Evolutionary conservation across 805 yeast genomes (phyloP).

Genomic region (Kodamaea neixiangensis): DNA sequence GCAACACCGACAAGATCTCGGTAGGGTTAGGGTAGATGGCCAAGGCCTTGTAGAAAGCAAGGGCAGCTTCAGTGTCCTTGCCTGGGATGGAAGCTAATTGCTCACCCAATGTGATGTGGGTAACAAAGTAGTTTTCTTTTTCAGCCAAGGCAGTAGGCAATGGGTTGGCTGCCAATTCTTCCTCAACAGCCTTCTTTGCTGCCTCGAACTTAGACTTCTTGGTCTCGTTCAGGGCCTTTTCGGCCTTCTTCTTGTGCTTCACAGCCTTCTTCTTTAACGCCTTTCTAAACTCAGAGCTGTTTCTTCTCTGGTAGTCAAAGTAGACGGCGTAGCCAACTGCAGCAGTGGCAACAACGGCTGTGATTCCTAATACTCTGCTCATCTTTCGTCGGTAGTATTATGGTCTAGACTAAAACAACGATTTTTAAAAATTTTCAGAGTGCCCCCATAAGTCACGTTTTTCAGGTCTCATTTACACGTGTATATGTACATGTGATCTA

Average conservation of each 20-base stretch:
- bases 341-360: constrained; percentile 53
- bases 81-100: constrained; percentile 67
- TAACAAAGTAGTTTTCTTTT: constrained; percentile 78
- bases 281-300: constrained; percentile 78
- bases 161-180: constrained; percentile 70
- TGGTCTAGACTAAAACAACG: background rate
- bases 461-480: background rate
- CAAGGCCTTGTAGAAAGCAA: constrained; percentile 90
- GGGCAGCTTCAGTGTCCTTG: constrained; percentile 79
- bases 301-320: constrained; percentile 92
- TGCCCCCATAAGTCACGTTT: background rate
- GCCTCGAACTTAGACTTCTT: constrained; percentile 61
- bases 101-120: constrained; percentile 84
- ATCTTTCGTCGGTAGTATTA: constrained; percentile 15
- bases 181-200: constrained; percentile 61
- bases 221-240: constrained; percentile 54
- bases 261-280: constrained; percentile 63
- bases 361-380: constrained; percentile 34
- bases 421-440: constrained; percentile 8
- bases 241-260: constrained; percentile 59
- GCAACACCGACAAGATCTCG: constrained; percentile 85
- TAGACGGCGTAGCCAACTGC: constrained; percentile 75
- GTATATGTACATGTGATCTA: no score
- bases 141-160: constrained; percentile 67
- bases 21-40: constrained; percentile 94